Percentiles rank a stretch among this genome's conserved stretches.
phyloP scores from a whole-genome alignment of 73 alveolate genomes.

The Stentor roeselii region DNA sequence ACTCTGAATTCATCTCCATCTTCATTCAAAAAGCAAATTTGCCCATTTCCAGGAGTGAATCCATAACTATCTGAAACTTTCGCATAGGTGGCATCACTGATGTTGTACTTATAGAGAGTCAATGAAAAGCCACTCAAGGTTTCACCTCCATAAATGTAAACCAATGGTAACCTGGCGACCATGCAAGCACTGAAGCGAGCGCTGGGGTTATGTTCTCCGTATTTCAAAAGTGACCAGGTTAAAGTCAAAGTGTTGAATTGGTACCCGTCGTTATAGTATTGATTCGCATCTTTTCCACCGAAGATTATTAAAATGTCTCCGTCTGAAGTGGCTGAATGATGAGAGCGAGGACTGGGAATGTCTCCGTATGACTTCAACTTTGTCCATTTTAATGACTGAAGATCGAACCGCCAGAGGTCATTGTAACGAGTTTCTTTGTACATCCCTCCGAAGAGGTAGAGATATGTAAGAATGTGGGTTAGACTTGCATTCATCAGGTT shows the following conservation, averaged over 20 bases:
- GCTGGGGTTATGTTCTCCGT: background rate
- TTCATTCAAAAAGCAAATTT: background rate
- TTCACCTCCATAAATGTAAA: background rate
- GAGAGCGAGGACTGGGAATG: background rate
- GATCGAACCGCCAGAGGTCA: slow-evolving; percentile 19
- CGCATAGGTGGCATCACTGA: background rate
- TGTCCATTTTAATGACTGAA: background rate
- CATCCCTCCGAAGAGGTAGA: slow-evolving; percentile 26
- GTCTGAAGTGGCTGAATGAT: slow-evolving; percentile 3
- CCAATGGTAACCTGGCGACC: background rate
- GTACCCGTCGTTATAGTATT: background rate
- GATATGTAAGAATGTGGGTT: background rate
- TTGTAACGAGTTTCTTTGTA: background rate
- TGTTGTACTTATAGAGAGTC: background rate
- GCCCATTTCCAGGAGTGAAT: background rate
- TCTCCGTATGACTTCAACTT: background rate
- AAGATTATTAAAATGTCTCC: background rate
- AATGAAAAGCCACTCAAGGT: background rate
- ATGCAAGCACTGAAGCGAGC: background rate
- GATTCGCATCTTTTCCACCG: background rate
- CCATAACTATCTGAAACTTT: background rate
- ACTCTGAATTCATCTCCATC: background rate
- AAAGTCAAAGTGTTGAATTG: background rate
- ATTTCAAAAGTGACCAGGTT: background rate
- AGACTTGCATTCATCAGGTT: background rate